Conservation (phyloP, 192 early-diverging fungal species). For the Mortierella hygrophila region DNA sequence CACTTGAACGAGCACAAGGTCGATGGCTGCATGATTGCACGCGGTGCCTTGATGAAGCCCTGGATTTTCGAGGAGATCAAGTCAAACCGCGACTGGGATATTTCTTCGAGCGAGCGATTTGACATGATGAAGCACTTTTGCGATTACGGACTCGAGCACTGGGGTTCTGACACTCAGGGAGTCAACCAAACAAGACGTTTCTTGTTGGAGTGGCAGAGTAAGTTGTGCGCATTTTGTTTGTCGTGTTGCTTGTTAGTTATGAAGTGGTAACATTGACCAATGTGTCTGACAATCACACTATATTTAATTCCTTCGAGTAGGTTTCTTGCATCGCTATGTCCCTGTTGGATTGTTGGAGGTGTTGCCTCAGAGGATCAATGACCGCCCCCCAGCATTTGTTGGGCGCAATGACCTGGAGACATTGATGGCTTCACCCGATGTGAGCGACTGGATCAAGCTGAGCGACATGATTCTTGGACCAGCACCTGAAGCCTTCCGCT, state of each 20-base stretch:
- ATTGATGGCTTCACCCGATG: conserved; percentile 86
- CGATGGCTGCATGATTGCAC: conserved; percentile 93
- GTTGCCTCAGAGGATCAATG: conserved; percentile 92
- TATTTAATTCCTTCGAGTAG: conserved; percentile 25
- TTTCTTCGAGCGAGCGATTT: conserved; percentile 88
- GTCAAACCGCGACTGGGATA: conserved; percentile 89
- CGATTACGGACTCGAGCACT: conserved; percentile 92
- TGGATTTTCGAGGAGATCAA: conserved; percentile 98
- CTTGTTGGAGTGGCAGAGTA: conserved; percentile 86
- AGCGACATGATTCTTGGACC: conserved; percentile 93
- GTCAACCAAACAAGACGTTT: conserved; percentile 87
- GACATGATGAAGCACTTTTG: conserved; percentile 90
- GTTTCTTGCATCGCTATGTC: conserved; percentile 76
- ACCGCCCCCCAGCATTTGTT: conserved; percentile 85
- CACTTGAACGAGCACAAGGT: conserved; percentile 72
- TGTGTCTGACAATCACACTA: conserved; percentile 65
- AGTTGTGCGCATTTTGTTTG: conserved; percentile 30
- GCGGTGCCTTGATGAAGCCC: conserved; percentile 87
- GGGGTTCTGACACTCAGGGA: conserved; percentile 93
- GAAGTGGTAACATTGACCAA: background rate
- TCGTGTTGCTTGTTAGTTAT: background rate
- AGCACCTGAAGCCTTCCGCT: conserved; percentile 86
- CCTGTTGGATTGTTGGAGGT: conserved; percentile 95
- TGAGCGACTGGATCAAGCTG: conserved; percentile 93
- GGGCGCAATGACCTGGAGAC: conserved; percentile 96